Base-by-base conservation (phyloP, 2,329 filamentous ascomycete genomes). In the Xylariales sp. region DNA sequence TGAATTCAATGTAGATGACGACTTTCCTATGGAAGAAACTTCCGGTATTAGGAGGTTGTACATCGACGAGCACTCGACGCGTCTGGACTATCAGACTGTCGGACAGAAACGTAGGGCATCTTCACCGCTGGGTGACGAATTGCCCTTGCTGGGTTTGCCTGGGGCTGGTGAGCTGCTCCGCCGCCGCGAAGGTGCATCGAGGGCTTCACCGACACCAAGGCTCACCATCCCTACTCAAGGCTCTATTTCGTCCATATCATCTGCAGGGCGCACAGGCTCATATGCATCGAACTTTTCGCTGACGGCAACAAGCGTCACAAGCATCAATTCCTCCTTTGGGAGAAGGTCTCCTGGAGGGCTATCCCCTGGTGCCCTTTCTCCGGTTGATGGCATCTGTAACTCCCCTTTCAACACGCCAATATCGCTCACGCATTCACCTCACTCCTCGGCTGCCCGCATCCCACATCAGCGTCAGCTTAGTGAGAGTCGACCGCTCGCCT, bases 101-200 rank as follows among this genome's bases (percentile, higher is more conserved):
- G 73, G 74, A 5, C 70, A 70, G 45, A 80, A 80, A 59, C 69
- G 76, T 34, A 66, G 76, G 28, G 76, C 76, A 2, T 74, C 73
- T 0, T 79, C 75, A 19, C 75, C 76, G 1, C 71, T 68, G 0
- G 61, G 64, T 3, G 73, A 73, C 9, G 73, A 77, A 20, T 56
- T 65, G 5, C 52, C 63, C 14, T 50, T 66, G n/a, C 62, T 64
- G 42, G 60, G 54, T 12, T 55, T 68, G 21, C 45, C 61, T 3
- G 59, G 62, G 21, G 64, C 68, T 20, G 63, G 61, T 34, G 74
- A 76, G 25, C 51, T 68, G 43, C 51, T 69, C 31, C 68, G 73
- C 43, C 70, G 74, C 38, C 69, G 73, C 10, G 73, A 77, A 6
- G 56, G 65, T 5, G 58, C 60, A 7, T 66, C 69, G 3, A 69